Conservation (phyloP, 1,139 yeast species). For the Zygosaccharomyces pseudobailii region DNA sequence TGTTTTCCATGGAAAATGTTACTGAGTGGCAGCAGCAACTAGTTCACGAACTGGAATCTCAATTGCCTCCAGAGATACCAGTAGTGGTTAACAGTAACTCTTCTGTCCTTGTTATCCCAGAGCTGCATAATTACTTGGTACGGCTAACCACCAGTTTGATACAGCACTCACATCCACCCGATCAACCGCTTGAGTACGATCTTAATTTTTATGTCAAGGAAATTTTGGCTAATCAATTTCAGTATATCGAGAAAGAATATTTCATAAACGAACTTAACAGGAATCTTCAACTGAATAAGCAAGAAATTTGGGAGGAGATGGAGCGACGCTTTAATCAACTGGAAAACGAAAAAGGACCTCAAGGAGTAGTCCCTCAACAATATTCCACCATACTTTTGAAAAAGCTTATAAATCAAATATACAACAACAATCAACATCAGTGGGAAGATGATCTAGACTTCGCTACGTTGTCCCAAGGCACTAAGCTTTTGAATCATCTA, state of each 20-base stretch:
- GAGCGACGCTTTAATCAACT: conserved; percentile 15
- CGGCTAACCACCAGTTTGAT: conserved; percentile 19
- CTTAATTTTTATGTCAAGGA: conserved; percentile 30
- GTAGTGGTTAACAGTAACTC: conserved; percentile 27
- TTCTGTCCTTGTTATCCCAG: conserved; percentile 29
- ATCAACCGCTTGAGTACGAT: conserved; percentile 22
- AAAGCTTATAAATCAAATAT: conserved; percentile 28
- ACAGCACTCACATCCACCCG: conserved; percentile 9
- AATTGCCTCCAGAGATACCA: conserved; percentile 31
- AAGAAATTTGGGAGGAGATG: conserved; percentile 28
- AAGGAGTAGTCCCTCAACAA: conserved; percentile 14
- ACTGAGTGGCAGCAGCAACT: conserved; percentile 26
- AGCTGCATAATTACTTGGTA: conserved; percentile 25
- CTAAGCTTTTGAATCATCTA: conserved; percentile 28
- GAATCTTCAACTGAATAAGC: conserved; percentile 23
- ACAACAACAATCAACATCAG: conserved; percentile 31
- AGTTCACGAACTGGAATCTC: conserved; percentile 16
- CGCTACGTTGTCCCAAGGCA: conserved; percentile 32
- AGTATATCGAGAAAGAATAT: conserved; percentile 26
- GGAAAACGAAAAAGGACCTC: conserved; percentile 8
- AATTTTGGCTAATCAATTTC: conserved; percentile 29
- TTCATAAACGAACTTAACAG: conserved; percentile 27
- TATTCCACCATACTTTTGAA: conserved; percentile 27
- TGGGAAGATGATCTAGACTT: conserved; percentile 34
- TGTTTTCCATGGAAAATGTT: conserved; percentile 21